Percentiles rank a stretch among this genome's conserved stretches.
Conservation (phyloP, 176 grass and related monocot species). For the Urochloa ruziziensis region DNA sequence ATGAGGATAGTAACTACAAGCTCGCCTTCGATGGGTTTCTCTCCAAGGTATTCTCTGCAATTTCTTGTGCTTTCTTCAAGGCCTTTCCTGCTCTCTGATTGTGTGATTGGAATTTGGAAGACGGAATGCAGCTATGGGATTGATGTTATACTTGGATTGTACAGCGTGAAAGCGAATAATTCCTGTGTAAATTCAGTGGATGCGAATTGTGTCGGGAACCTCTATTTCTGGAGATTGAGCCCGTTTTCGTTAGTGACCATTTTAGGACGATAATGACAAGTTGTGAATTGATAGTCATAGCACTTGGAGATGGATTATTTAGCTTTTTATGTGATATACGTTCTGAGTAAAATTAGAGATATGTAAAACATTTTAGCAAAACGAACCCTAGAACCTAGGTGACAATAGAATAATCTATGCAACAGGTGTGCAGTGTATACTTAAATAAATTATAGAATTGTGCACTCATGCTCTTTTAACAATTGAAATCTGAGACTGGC, state of each 20-base stretch:
- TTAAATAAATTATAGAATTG: background rate
- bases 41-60: conserved; percentile 59
- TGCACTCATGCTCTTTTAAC: too few relatives aligned
- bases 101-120: background rate
- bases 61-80: background rate
- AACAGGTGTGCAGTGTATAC: background rate
- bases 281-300: background rate
- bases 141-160: background rate
- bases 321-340: background rate
- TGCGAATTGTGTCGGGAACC: background rate
- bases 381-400: too few relatives aligned
- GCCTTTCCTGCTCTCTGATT: background rate
- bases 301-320: background rate
- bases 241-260: background rate
- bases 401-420: too few relatives aligned
- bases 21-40: conserved; percentile 88
- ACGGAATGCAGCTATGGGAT: background rate
- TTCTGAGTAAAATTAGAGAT: background rate
- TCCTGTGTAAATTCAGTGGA: background rate
- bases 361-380: too few relatives aligned
- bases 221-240: background rate
- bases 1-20: conserved; percentile 97
- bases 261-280: background rate
- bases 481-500: background rate
- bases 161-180: background rate